Base-by-base conservation (phyloP, 1,284 basidiomycete genomes). In the Puccinia sorghi region DNA sequence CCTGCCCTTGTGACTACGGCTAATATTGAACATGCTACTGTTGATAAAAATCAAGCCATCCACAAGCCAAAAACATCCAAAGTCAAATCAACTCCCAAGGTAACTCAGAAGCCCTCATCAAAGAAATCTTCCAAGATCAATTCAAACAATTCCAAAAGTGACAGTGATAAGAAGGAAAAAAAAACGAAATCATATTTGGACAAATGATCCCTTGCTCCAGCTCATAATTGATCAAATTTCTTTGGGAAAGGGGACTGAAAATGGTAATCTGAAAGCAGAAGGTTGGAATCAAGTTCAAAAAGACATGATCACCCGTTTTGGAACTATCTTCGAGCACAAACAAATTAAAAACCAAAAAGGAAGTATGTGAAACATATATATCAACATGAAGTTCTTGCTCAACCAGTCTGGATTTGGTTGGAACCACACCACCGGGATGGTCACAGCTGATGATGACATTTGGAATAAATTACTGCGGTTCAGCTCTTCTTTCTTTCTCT, bases 321-420 rank as follows among this genome's bases (percentile, higher is more conserved):
- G 17, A 2, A 11, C 39, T n/a, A 3, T 1, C 3, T 56, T 71
- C 13, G 32, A 25, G 4, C 2, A 9, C 2, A 37, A 15, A 11
- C 69, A 71, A n/a, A 20, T 71, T 13, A 71, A 71, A 17, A 71
- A 71, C 27, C 48, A 71, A n/a, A 71, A 71, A 37, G 69, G 52
- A 0, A 27, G 2, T 6, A 56, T 71, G 37, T 20, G 69, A 27
- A 67, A 67, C 8, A 6, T 17, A 2, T 67, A 48, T 12, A 48
- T 71, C 20, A 17, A 56, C 37, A 32, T 37, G 39, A 56, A 71
- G 25, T 56, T 54, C n/a, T 13, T 54, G 4, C 37, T 71, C 39
- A 12, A 32, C 11, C 69, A 71, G 32, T 71, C 37, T 12, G 69
- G 50, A 15, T 32, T 56, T 52, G 69, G 69, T 13, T 71, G 69